A percentile compares a stretch with the other conserved stretches of the same genome.
Evolutionary conservation across 2,329 filamentous ascomycete genomes (phyloP).

Genomic region (Paecilomyces sp.): DNA sequence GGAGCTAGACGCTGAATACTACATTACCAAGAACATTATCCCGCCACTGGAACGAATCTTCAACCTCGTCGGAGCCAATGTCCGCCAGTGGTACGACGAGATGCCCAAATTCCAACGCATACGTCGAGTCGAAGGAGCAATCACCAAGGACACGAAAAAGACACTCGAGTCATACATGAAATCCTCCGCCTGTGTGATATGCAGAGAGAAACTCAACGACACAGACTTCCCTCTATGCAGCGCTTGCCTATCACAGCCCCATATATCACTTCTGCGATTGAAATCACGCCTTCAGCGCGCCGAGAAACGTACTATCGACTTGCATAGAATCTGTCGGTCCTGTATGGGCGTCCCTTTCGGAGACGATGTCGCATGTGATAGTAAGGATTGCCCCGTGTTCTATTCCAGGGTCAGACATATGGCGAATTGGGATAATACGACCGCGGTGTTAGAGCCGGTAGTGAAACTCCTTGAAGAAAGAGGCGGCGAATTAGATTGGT

Average conservation of each 20-base stretch:
- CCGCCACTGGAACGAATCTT: slow-evolving; percentile 94
- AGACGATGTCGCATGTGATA: slow-evolving; percentile 81
- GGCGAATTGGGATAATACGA: slow-evolving; percentile 29
- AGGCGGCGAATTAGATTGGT: slow-evolving; percentile 33
- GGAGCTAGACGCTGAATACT: slow-evolving; percentile 89
- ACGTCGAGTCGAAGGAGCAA: slow-evolving; percentile 49
- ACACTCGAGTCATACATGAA: slow-evolving; percentile 95
- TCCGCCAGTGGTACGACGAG: slow-evolving; percentile 87
- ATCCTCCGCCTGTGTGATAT: slow-evolving; percentile 70
- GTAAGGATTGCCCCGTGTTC: slow-evolving; percentile 86
- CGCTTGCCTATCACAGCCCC: slow-evolving; percentile 29
- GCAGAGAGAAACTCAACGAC: slow-evolving; percentile 51
- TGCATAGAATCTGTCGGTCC: slow-evolving; percentile 67
- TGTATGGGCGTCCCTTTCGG: slow-evolving; percentile 67
- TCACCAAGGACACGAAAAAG: slow-evolving; percentile 43
- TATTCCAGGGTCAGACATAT: slow-evolving; percentile 48
- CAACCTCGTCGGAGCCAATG: slow-evolving; percentile 88
- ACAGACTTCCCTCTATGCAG: slow-evolving; percentile 36
- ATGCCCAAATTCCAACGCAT: slow-evolving; percentile 87
- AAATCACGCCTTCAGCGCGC: slow-evolving; percentile 54
- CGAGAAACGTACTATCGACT: slow-evolving; percentile 57
- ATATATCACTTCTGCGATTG: slow-evolving; percentile 58
- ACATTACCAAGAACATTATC: slow-evolving; percentile 92
- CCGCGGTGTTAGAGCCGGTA: slow-evolving; percentile 29
- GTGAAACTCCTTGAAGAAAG: slow-evolving; percentile 27